A percentile compares a stretch with the other conserved stretches of the same genome.
Evolutionary conservation across 176 grass and related monocot species (phyloP).

Genomic region (Phoenix roebelenii): DNA sequence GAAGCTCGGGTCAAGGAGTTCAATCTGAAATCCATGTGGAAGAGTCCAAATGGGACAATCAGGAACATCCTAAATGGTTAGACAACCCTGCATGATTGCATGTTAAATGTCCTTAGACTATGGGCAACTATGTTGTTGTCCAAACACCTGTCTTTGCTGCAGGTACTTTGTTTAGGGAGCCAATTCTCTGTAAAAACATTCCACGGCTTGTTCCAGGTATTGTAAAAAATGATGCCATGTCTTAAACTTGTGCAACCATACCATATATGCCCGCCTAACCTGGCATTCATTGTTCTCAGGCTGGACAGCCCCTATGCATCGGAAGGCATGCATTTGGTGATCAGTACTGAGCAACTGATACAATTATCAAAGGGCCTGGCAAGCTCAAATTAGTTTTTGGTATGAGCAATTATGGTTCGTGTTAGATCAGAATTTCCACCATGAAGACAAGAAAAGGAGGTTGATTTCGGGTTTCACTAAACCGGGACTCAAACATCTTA

Average conservation of each 20-base stretch:
- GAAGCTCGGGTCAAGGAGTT: slow-evolving; percentile 73
- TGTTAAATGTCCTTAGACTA: neutral
- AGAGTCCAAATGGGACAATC: slow-evolving; percentile 76
- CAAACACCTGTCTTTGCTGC: slow-evolving; percentile 18
- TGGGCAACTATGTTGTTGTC: slow-evolving; percentile 11
- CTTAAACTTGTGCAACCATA: slow-evolving; percentile 2
- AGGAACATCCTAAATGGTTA: slow-evolving; percentile 77
- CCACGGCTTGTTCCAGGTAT: slow-evolving; percentile 65
- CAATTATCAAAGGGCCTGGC: slow-evolving; percentile 55
- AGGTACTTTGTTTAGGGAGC: slow-evolving; percentile 81
- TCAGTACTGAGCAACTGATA: slow-evolving; percentile 73
- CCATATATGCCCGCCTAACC: slow-evolving; percentile 16
- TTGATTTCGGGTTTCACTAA: too few species aligned
- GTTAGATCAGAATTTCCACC: too few species aligned
- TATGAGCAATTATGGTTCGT: slow-evolving; percentile 16
- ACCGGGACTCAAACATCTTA: too few species aligned
- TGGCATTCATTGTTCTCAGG: slow-evolving; percentile 23
- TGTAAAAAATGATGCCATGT: neutral
- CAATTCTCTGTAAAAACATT: slow-evolving; percentile 75
- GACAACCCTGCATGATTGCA: neutral
- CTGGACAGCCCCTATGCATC: slow-evolving; percentile 72
- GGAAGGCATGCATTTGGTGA: slow-evolving; percentile 80
- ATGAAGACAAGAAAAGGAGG: too few species aligned
- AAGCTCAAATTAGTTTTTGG: slow-evolving; percentile 78
- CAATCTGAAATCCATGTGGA: slow-evolving; percentile 66